Evolutionary conservation across 2,329 filamentous ascomycete genomes (phyloP), one percentile per base, ranked within the genome.

Genomic region (Ceratocystis diversiconidia): DNA sequence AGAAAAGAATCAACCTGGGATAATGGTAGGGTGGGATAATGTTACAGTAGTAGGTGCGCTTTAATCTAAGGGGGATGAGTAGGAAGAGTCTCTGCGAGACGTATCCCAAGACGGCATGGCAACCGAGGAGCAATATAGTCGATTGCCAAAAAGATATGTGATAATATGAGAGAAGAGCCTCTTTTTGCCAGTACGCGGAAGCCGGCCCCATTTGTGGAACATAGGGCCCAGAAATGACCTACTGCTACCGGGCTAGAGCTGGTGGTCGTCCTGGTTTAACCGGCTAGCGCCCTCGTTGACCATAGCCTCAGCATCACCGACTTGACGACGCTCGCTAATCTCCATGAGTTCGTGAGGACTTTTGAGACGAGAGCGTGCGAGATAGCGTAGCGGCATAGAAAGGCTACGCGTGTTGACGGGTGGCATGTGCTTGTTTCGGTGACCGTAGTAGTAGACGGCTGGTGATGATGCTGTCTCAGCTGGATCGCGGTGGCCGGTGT

Each of bases 311-410:
- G 86, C 86, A 77, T 96, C 92, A 69, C 91, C 92, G 65, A 96
- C 92, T 77, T 96, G 92, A 75, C 89, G 88, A 70, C 92, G 82
- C 77, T 92, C 90, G 67, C 88, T 89, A 67, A 96, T 81, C 76
- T 96, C 92, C 69, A 84, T 77, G 70, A 79, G 82, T 32, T 63
- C 66, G 36, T 65, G 66, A 22, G 63, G 66, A 32, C 66, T 67
- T 71, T 83, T 85, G 70, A 89, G 81, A 72, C 85, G 87, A 73
- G 90, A 85, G 72, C 87, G 84, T 76, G 86, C 77, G 72, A 77
- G 77, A 71, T 76, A 79, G 71, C 75, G 85, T 62, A 82, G 76
- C 73, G 79, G 79, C 71, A 80, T 79, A 83, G 84, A 79, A 84
- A 87, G 81, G 86, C 84, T 85, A 65, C 64, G 80, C 77, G 73